Conservation (phyloP, 768 basidiomycete genomes). For the Lepiota brunneoincarnata region DNA sequence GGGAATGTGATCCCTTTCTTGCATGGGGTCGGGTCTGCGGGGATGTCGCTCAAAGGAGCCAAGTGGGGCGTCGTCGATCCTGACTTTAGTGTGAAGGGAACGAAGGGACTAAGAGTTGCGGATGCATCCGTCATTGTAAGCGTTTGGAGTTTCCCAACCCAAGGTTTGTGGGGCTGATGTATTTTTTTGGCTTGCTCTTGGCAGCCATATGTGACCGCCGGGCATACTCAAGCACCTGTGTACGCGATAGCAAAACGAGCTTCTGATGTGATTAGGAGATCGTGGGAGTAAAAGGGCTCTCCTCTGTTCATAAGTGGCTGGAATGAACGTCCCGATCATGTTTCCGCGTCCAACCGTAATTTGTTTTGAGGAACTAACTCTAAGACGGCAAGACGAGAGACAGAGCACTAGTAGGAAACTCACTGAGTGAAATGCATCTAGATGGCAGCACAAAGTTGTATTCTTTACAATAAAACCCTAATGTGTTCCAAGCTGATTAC, state of each 20-base stretch:
- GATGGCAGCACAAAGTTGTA: no score
- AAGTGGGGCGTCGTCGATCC: constrained; percentile 4
- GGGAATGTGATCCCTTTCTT: neutral
- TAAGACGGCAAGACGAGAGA: no score
- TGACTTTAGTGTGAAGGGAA: constrained; percentile 6
- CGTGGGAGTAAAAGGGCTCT: neutral
- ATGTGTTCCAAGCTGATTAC: no score
- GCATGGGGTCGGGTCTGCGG: constrained; percentile 5
- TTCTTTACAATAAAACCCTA: no score
- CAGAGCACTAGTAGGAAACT: no score
- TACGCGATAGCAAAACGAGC: constrained; percentile 3
- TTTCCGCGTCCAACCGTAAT: no score
- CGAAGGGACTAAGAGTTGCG: constrained; percentile 1
- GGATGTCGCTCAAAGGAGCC: neutral
- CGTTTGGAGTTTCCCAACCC: no score
- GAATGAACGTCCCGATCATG: no score
- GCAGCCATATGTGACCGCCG: constrained; percentile 7
- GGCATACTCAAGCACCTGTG: constrained; percentile 4
- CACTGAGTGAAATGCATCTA: no score
- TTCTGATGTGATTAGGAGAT: neutral
- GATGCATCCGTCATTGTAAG: neutral
- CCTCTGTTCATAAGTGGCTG: no score
- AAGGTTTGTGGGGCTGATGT: no score
- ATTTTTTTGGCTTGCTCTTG: neutral
- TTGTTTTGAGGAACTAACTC: no score